Base-by-base conservation (phyloP, 179 eudicot species). In the Beta macrorhiza region DNA sequence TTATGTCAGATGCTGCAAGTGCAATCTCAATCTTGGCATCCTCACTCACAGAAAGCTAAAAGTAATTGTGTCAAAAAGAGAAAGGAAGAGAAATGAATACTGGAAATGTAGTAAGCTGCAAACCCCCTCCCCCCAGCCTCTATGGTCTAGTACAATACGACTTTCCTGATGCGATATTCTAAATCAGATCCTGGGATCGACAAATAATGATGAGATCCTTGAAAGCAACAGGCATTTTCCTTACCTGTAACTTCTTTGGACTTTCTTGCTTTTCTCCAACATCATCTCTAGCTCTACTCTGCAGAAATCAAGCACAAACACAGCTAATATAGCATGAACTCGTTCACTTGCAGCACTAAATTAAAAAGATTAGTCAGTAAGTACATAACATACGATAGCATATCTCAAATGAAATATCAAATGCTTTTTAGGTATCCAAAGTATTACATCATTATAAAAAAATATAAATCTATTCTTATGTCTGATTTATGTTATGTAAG, bases 1-100 rank as follows among this genome's bases (percentile, higher is more conserved):
- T 86, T 79, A 91, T 82, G 77, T 89, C 95, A 82, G 89, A 86
- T 67, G 47, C 77, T 68, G 88, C 83, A 88, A 93, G 85, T 42
- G 82, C 79, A 81, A 92, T 74, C 52, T 88, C 87, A 67, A 79
- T 78, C 77, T 88, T 79, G n/a, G 80, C 84, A 44, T 70, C 86
- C 72, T 87, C 90, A 77, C 61, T 80, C 74, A 76, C 76, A 17
- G 89, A 86, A 75, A 85, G 63, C 96, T 93, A 82, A 20, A 62
- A 69, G 58, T 7, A 69, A 44, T 68, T 19, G 37, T 16, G 82
- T 14, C 37, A 47, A 52, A 75, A 42, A 42, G 11, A 20, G n/a
- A 63, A 49, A n/a, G 74, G 37, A 69, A 65, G 52, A 5, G 42
- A 75, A 72, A 74, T 47, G 9, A 59, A 64, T 20, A 49, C 8